Evolutionary conservation across 257 asterid species (phyloP).

Genomic region (Capsicum baccatum): DNA sequence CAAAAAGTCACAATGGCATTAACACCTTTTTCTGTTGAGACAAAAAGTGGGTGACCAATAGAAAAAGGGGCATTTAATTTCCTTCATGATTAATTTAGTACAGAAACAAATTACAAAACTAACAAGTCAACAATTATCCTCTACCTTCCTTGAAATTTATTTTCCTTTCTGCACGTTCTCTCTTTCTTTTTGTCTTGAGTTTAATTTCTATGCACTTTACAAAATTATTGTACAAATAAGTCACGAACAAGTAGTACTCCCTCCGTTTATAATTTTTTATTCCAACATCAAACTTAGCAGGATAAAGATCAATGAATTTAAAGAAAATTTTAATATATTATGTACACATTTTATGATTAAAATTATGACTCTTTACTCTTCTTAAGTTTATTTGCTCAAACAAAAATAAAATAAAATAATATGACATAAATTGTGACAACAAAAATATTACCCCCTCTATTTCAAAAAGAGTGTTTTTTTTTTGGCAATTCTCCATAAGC

Average conservation of each 20-base stretch:
- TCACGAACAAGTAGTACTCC: neutral
- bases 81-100: neutral
- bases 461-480: too few relatives aligned
- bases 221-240: neutral
- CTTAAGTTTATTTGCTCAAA: neutral
- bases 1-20: neutral
- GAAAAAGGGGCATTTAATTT: neutral
- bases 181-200: neutral
- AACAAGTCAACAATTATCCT: slow-evolving; percentile 33
- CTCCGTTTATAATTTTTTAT: neutral
- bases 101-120: slow-evolving; percentile 2
- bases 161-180: slow-evolving; percentile 33
- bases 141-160: slow-evolving; percentile 23
- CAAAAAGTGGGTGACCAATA: slow-evolving; percentile 29
- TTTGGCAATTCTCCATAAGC: too few relatives aligned
- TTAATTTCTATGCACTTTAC: neutral
- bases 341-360: neutral
- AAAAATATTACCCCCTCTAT: too few relatives aligned
- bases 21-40: slow-evolving; percentile 21
- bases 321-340: neutral
- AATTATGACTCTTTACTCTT: neutral
- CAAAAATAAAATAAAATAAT: too few relatives aligned
- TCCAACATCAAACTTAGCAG: neutral
- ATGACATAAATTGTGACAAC: too few relatives aligned
- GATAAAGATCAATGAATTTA: neutral